These are phyloP conservation scores for Aspergillus fructus DNA, from an alignment of 2,329 filamentous ascomycete species.

Conservation along the genomic window DNA sequence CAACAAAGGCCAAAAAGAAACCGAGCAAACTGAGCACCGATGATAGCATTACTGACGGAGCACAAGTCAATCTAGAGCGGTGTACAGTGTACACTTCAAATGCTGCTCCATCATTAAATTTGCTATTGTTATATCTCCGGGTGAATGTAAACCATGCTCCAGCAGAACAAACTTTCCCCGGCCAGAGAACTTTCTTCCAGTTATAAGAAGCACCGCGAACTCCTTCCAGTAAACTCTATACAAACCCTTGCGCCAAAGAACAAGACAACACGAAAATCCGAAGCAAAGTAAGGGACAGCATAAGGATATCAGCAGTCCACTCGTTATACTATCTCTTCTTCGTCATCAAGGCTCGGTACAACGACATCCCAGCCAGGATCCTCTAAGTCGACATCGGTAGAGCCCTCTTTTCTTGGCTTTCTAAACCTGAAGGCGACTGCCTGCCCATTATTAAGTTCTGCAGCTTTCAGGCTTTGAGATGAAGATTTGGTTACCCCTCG, in stretches of 20 bases:
- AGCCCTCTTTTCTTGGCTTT: constrained; percentile 15
- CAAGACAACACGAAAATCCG: neutral
- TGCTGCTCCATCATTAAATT: neutral
- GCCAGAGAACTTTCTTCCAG: neutral
- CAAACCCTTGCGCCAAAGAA: constrained; percentile 2
- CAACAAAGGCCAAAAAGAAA: neutral
- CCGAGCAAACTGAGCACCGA: neutral
- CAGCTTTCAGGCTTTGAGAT: constrained; percentile 26
- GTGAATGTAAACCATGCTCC: neutral
- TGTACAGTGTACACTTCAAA: neutral
- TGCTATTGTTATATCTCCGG: neutral
- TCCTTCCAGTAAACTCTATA: neutral
- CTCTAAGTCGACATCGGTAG: constrained; percentile 27
- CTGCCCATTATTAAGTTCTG: constrained; percentile 31
- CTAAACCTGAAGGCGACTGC: constrained; percentile 38
- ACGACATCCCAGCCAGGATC: constrained; percentile 40
- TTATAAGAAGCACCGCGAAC: neutral
- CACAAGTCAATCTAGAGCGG: too few relatives aligned
- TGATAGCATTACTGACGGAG: neutral
- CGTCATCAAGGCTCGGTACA: constrained; percentile 35
- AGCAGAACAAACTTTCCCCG: neutral
- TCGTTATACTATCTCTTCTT: constrained; percentile 23
- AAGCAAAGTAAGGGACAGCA: neutral
- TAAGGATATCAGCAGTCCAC: neutral
- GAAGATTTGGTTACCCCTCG: constrained; percentile 29